Percentiles rank a stretch among this genome's conserved stretches.
Conservation (phyloP, 768 basidiomycete species). For the Chalciporus pseudorubinellus region DNA sequence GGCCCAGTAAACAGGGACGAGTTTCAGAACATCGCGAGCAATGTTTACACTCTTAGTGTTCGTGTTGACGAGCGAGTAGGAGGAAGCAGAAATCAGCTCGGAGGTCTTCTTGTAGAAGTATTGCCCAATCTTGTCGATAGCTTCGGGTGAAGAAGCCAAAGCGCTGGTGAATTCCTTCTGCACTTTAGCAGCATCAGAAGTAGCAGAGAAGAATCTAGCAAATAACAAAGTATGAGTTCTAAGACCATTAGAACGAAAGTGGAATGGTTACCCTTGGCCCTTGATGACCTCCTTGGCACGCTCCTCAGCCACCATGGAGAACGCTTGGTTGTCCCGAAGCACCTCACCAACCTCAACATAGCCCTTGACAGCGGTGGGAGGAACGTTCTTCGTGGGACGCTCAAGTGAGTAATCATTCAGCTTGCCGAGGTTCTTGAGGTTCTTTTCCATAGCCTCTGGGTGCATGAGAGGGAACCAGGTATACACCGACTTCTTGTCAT, state of each 20-base stretch:
- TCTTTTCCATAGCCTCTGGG: constrained; percentile 60
- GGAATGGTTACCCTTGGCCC: constrained; percentile 52
- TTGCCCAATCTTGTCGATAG: constrained; percentile 47
- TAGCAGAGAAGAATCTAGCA: constrained; percentile 63
- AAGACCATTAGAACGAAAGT: background rate
- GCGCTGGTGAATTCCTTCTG: constrained; percentile 50
- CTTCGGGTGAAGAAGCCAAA: constrained; percentile 47
- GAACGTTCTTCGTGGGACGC: constrained; percentile 40
- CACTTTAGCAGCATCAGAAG: constrained; percentile 35
- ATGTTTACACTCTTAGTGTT: constrained; percentile 59
- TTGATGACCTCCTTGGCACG: constrained; percentile 53
- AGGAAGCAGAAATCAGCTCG: constrained; percentile 51
- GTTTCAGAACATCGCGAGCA: constrained; percentile 63
- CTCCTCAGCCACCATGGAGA: constrained; percentile 47
- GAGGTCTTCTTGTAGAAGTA: constrained; percentile 69
- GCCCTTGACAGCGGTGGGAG: constrained; percentile 36
- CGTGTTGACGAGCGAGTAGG: constrained; percentile 57
- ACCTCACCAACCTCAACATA: constrained; percentile 55
- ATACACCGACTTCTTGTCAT: constrained; percentile 65
- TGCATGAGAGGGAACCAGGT: constrained; percentile 91
- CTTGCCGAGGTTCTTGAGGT: constrained; percentile 56
- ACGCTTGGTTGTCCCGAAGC: constrained; percentile 44
- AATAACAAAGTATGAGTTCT: constrained; percentile 1
- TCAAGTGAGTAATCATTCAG: constrained; percentile 52
- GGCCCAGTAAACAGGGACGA: constrained; percentile 67